A percentile compares a stretch with the other conserved stretches of the same genome.
phyloP scores from a whole-genome alignment of 129 eudicot genomes.

The Ambrosia artemisiifolia region DNA sequence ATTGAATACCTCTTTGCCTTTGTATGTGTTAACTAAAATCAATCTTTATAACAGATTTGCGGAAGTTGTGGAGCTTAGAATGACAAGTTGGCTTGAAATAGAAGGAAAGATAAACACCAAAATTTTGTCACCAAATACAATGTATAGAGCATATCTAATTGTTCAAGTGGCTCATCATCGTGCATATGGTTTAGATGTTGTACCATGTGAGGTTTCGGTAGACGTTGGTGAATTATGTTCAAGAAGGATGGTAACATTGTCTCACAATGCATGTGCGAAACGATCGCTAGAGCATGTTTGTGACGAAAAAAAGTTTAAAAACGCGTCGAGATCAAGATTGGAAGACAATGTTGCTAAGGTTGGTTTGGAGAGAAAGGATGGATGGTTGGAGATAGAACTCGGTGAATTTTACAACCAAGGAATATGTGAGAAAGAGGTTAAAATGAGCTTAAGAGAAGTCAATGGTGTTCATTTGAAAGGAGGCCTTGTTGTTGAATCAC shows the following conservation, averaged over 20 bases:
- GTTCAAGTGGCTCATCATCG: slow-evolving; percentile 40
- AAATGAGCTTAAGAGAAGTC: slow-evolving; percentile 42
- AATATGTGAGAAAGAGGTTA: slow-evolving; percentile 27
- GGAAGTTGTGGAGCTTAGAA: slow-evolving; percentile 51
- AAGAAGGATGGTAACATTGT: slow-evolving; percentile 23
- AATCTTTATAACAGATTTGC: slow-evolving; percentile 33
- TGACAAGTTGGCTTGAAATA: slow-evolving; percentile 66
- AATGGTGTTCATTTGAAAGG: slow-evolving; percentile 47
- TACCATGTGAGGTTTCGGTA: slow-evolving; percentile 44
- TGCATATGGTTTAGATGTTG: slow-evolving; percentile 49
- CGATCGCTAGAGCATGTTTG: neutral
- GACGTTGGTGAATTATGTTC: slow-evolving; percentile 32
- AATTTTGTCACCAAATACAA: slow-evolving; percentile 51
- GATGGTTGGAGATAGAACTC: slow-evolving; percentile 63
- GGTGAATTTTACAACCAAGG: slow-evolving; percentile 40
- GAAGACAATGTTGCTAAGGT: neutral
- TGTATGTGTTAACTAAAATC: too few species aligned
- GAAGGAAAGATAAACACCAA: slow-evolving; percentile 36
- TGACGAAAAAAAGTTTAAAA: neutral
- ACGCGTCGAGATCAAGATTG: neutral
- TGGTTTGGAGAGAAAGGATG: slow-evolving; percentile 32
- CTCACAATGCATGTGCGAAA: neutral
- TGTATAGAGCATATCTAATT: slow-evolving; percentile 49
- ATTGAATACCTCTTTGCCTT: too few species aligned
- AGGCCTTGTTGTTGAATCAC: slow-evolving; percentile 52